These are phyloP conservation scores for Climacium dendroides DNA, from an alignment of 225 moss, liverwort and hornwort genomes.

Conservation along the genomic window DNA sequence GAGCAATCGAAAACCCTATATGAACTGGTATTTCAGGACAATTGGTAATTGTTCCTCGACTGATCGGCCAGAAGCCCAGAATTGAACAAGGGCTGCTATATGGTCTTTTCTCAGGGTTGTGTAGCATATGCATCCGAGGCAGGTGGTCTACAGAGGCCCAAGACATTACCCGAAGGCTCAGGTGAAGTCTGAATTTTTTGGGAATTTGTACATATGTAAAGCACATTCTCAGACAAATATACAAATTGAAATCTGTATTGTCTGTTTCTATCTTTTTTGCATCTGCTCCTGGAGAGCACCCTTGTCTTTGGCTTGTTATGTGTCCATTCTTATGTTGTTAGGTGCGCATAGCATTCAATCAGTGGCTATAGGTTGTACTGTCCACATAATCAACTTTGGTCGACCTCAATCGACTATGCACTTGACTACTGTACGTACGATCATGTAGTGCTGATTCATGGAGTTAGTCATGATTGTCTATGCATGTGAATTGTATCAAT, in stretches of 20 bases:
- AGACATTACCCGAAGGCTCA: background rate
- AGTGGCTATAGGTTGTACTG: background rate
- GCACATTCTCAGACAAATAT: background rate
- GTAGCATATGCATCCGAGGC: background rate
- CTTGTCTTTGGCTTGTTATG: background rate
- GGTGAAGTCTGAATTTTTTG: background rate
- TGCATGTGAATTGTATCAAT: background rate
- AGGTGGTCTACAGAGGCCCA: background rate
- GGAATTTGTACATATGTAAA: constrained; percentile 6
- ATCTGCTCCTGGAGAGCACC: background rate
- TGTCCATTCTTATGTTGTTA: background rate
- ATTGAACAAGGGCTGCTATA: background rate
- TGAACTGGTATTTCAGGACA: background rate
- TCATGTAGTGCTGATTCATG: background rate
- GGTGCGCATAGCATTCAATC: background rate
- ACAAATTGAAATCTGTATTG: background rate
- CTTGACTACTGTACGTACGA: background rate
- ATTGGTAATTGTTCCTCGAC: background rate
- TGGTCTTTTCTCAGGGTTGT: background rate
- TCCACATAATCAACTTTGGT: background rate
- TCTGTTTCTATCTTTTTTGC: background rate
- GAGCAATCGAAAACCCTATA: background rate
- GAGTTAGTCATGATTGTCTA: background rate
- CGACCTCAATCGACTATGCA: background rate
- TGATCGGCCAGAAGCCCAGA: background rate